Evolutionary conservation across 805 yeast genomes (phyloP), one percentile per base, ranked within the genome.

Genomic region (Maudiozyma saulgeensis): DNA sequence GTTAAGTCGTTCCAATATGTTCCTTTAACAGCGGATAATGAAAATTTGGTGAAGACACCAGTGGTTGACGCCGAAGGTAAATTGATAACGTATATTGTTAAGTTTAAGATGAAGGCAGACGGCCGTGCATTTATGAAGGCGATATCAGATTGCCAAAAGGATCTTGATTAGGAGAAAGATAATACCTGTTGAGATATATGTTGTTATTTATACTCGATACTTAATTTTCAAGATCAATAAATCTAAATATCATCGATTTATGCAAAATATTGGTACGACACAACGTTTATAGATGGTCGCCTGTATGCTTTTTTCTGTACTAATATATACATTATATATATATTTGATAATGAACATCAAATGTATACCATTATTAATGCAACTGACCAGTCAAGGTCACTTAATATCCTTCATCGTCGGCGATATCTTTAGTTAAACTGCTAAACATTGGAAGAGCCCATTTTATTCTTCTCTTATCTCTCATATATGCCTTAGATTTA

Each of bases 11-110:
- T 87, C 51, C 71, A 70, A 1, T 90, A 88, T 63, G 71, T 76
- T 11, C 72, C 77, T 3, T 70, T 80, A 42, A 57, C 67, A 16
- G 56, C 61, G 49, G 81, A 91, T 45, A 76, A 82, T 63, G 83
- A 87, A 31, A 78, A 81, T 31, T 67, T 79, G 55, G 80, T 89
- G 13, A 76, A 82, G 54, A 70, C 88, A 32, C 87, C 95, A 2
- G 77, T 77, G 13, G 74, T 86, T 31, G 76, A 74, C 34, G 67
- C 73, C 2, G 77, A 73, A 6, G 83, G 82, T 25, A 67, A 72
- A 41, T 71, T 89, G 45, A 80, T 78, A 34, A 82, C 89, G 1
- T 90, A 79, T 61, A 71, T 88, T 45, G 71, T 84, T 19, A 80
- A 79, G 58, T 95, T 91, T 42, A 91, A 90, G 69, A 64, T 61